Evolutionary conservation across 768 basidiomycete species (phyloP), one percentile per base, ranked within the genome.

Genomic region (Harrya chromipes): DNA sequence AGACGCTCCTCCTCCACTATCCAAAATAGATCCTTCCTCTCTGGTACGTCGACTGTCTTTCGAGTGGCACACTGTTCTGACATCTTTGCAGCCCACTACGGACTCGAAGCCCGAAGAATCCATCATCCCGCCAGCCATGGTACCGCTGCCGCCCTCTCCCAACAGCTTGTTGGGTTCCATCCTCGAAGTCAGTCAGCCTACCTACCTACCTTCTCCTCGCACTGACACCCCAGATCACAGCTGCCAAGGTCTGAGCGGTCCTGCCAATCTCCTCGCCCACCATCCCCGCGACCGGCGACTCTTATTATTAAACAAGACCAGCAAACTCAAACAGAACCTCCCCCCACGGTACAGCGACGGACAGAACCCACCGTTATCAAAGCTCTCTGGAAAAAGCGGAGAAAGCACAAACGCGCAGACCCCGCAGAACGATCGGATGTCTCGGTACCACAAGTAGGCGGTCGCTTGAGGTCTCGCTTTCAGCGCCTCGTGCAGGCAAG

Each of bases 81-180:
- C 47, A n/a, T 5, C 17, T 17, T n/a, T 13, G 1, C 37, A 60
- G 61, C 53, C 49, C 37, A 20, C 51, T 3, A 53, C 39, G 9
- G 50, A 52, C 11, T 2, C 29, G 13, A 60, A 49, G 8, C 38
- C 23, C 2, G 53, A 59, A 20, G 27, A 20, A 4, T 47, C 36
- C 45, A 6, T 37, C 2, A 6, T 7, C n/a, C 46, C 39, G 16
- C 36, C 34, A 10, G 1, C 31, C 11, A 36, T 59, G n/a, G 12
- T 65, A 40, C 63, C 63, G 1, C 53, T 64, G 0, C 62, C 62
- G 1, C 55, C 62, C 3, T 64, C 60, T 16, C 63, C 53, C 8
- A 52, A 43, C 29, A 62, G 51, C 14, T 4, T 52, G 14, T 14
- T 49, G 6, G 51, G 52, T 1, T 63, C 60, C 19, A 58, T 65